Evolutionary conservation across 495 filamentous ascomycete species (phyloP).

Genomic region (Penicillium simplicissimum): DNA sequence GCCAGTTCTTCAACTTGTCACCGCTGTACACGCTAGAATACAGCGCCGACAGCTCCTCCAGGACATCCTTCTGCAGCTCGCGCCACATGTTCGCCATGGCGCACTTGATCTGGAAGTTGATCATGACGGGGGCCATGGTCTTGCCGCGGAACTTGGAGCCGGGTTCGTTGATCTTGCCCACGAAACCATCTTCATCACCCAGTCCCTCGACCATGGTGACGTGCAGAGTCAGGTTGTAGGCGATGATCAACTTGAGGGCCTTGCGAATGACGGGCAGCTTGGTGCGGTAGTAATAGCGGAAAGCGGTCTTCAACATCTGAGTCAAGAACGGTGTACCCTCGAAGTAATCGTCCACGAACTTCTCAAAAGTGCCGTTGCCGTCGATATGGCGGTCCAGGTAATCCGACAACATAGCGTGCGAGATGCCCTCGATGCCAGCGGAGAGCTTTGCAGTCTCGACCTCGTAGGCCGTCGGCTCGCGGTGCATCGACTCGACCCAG

Average conservation of each 20-base stretch:
- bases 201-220: slow-evolving; percentile 89
- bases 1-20: slow-evolving; percentile 95
- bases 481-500: slow-evolving; percentile 79
- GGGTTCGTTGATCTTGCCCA: slow-evolving; percentile 76
- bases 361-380: slow-evolving; percentile 71
- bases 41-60: slow-evolving; percentile 84
- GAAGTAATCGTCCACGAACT: slow-evolving; percentile 91
- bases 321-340: slow-evolving; percentile 91
- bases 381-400: slow-evolving; percentile 93
- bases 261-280: slow-evolving; percentile 84
- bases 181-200: slow-evolving; percentile 72
- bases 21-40: slow-evolving; percentile 94
- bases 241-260: slow-evolving; percentile 85
- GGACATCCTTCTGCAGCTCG: slow-evolving; percentile 87
- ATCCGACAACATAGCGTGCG: slow-evolving; percentile 71
- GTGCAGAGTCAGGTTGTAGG: slow-evolving; percentile 89
- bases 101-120: slow-evolving; percentile 97
- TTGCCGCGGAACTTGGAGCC: slow-evolving; percentile 81
- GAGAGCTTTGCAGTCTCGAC: slow-evolving; percentile 82
- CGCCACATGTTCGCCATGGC: slow-evolving; percentile 96
- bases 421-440: slow-evolving; percentile 81
- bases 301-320: slow-evolving; percentile 90
- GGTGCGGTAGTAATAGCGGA: slow-evolving; percentile 83
- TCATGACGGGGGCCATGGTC: slow-evolving; percentile 90
- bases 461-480: slow-evolving; percentile 74